phyloP scores from a whole-genome alignment of 225 moss, liverwort and hornwort genomes.

The Antitrichia curtipendula region DNA sequence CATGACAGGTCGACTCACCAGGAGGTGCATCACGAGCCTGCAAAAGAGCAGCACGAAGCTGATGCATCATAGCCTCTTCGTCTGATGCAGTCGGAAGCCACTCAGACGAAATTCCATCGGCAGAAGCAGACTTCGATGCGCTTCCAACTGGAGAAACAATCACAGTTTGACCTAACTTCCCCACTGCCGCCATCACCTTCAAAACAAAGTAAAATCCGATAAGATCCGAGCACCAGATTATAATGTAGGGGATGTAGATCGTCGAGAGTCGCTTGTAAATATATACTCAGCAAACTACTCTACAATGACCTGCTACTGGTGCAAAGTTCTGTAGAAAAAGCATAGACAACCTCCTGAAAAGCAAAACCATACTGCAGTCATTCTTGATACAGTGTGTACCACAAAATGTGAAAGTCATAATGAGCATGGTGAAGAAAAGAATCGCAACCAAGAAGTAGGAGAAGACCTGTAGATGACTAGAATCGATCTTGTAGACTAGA shows the following conservation, averaged over 20 bases:
- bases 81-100: slow-evolving; percentile 85
- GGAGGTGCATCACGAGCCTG: slow-evolving; percentile 68
- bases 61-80: slow-evolving; percentile 79
- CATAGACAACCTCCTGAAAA: neutral
- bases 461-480: slow-evolving; percentile 82
- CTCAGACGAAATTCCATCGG: slow-evolving; percentile 51
- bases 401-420: neutral
- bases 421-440: neutral
- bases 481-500: slow-evolving; percentile 70
- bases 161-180: slow-evolving; percentile 52
- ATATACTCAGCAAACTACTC: neutral
- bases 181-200: slow-evolving; percentile 82
- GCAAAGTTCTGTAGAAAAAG: neutral
- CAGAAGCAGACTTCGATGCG: slow-evolving; percentile 20
- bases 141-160: slow-evolving; percentile 72
- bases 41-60: slow-evolving; percentile 75
- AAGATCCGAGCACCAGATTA: neutral
- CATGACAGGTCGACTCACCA: slow-evolving; percentile 21
- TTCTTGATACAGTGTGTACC: neutral
- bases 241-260: neutral
- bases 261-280: neutral
- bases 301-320: neutral
- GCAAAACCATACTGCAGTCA: neutral
- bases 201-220: neutral
- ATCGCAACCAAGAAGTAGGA: neutral